phyloP scores from a whole-genome alignment of 192 early-diverging fungal genomes.

The Podila epigama region DNA sequence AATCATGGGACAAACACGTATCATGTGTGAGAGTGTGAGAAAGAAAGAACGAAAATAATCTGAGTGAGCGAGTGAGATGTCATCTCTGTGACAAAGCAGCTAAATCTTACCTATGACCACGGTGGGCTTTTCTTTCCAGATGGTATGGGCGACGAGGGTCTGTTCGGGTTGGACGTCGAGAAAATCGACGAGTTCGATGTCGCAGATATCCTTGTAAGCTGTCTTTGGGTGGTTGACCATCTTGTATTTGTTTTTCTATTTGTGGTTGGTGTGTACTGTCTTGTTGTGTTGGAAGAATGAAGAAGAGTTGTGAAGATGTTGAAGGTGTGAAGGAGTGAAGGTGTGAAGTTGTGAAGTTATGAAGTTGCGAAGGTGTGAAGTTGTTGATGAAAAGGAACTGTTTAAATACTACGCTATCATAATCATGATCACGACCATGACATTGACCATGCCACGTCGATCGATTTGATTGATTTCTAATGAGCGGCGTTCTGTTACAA shows the following conservation, averaged over 20 bases:
- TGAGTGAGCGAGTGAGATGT: background rate
- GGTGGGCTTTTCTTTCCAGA: conserved; percentile 36
- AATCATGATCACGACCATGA: too few species aligned
- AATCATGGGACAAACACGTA: too few species aligned
- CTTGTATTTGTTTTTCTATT: background rate
- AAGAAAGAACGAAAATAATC: background rate
- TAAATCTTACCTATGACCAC: conserved; percentile 27
- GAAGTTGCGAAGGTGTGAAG: too few species aligned
- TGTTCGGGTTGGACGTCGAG: conserved; percentile 4
- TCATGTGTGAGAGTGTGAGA: background rate
- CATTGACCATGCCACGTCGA: too few species aligned
- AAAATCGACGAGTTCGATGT: conserved; percentile 22
- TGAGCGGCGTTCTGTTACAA: background rate
- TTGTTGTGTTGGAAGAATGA: background rate
- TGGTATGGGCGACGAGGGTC: conserved; percentile 7
- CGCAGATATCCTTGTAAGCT: conserved; percentile 22
- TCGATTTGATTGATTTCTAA: background rate
- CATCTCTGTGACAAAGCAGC: background rate
- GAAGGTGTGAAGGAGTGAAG: background rate
- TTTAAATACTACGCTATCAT: too few species aligned
- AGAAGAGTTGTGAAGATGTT: background rate
- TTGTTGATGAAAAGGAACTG: too few species aligned
- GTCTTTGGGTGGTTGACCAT: conserved; percentile 1
- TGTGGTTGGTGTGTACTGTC: background rate
- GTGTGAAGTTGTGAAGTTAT: too few species aligned